These are phyloP conservation scores for Leccinellum albellum DNA, from an alignment of 768 basidiomycete species.

Conservation along the genomic window DNA sequence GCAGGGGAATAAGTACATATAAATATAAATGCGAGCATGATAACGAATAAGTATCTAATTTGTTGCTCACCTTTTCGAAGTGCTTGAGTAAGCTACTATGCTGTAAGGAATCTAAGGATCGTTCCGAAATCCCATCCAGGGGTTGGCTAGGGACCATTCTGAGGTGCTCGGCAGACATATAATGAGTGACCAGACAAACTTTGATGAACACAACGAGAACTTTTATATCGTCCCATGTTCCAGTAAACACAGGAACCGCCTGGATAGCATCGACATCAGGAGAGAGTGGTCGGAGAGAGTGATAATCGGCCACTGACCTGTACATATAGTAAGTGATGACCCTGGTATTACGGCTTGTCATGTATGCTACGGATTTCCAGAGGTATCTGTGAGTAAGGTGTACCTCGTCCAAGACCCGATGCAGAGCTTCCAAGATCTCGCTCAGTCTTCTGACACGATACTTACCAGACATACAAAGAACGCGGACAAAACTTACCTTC, in stretches of 20 bases:
- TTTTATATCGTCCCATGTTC: not conserved
- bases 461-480: not conserved
- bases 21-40: not conserved
- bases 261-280: not conserved
- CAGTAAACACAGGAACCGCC: not conserved
- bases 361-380: not conserved
- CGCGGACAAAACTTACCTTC: not conserved
- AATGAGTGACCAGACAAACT: not conserved
- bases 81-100: no score
- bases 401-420: no score
- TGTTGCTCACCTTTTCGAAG: not conserved
- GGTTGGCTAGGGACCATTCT: not conserved
- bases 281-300: not conserved
- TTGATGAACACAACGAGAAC: not conserved
- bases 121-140: not conserved
- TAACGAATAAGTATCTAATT: not conserved
- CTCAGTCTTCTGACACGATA: no score
- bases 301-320: not conserved
- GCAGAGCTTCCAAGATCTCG: no score
- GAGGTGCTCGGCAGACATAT: not conserved
- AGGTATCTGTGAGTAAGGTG: no score
- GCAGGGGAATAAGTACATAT: not conserved
- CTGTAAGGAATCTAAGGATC: no score
- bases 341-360: not conserved
- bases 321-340: not conserved